Evolutionary conservation across 306 rosid species (phyloP), one percentile per base, ranked within the genome.

Genomic region (Trifolium repens): DNA sequence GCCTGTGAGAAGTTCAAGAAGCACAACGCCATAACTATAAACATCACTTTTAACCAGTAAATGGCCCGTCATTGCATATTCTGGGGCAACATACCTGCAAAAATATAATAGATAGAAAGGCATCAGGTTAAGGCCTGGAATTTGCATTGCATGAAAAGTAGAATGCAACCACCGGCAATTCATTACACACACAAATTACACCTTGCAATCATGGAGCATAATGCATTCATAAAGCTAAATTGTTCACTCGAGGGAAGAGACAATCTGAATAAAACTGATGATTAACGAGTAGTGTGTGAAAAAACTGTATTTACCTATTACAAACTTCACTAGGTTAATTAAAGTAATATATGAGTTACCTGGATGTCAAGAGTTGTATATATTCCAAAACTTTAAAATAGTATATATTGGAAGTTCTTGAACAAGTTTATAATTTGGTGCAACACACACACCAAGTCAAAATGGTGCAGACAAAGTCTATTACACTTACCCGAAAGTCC

Each of bases 31-130:
- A 72, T 89, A 93, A 74, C 98, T 93, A 71, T 93, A 93, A 78
- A 93, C 98, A 83, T 93, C 98, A 52, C 98, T 93, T 81, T 93
- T 93, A 79, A 91, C 97, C 4, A 93, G 98, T 64, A 93, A 87
- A 81, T 93, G 98, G 15, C 98, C 98, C 2, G 98, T 93, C 98
- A 93, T 93, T 32, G 98, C 98, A 87, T 93, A 93, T 83, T 93
- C 98, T 61, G 97, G 98, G 69, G 98, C 98, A 58, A 93, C 98
- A 8, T 89, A 93, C 87, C 97, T 93, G 91, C 68, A 76, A 88
- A 58, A 39, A 19, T 65, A 22, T 60, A 71, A 70, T 26, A 54
- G 46, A 78, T 32, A 62, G 53, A 83, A 82, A 44, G n/a, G 13
- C 34, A 63, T 34, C 52, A 63, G 64, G 66, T 27, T 74, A 74